A percentile compares a stretch with the other conserved stretches of the same genome.
phyloP scores from a whole-genome alignment of 73 alveolate species.

The Breviolum minutum region DNA sequence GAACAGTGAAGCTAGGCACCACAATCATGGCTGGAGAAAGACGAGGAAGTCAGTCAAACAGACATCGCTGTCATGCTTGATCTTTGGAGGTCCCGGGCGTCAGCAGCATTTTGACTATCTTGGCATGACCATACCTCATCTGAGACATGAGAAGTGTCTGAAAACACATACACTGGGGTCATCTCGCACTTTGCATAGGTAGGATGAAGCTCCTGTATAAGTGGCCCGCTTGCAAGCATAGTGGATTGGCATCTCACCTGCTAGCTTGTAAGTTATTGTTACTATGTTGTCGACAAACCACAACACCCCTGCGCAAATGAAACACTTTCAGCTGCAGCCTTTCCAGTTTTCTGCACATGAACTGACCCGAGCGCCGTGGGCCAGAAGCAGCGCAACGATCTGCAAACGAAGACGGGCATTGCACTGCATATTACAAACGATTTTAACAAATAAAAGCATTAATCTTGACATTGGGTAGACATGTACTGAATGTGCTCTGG shows the following conservation, averaged over 20 bases:
- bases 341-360: slow-evolving; percentile 74
- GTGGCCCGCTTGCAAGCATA: slow-evolving; percentile 72
- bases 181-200: no score
- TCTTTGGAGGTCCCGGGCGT: not conserved
- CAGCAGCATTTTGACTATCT: slow-evolving; percentile 53
- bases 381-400: slow-evolving; percentile 88
- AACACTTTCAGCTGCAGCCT: not conserved
- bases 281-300: not conserved
- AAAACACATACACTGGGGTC: not conserved
- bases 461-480: not conserved
- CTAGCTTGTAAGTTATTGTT: no score
- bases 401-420: not conserved
- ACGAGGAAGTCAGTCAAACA: no score
- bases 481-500: not conserved
- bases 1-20: not conserved
- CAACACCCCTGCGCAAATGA: not conserved
- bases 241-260: slow-evolving; percentile 81
- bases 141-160: not conserved
- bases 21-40: no score
- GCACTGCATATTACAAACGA: not conserved
- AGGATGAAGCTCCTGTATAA: not conserved
- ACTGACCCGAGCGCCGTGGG: slow-evolving; percentile 61
- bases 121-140: slow-evolving; percentile 76
- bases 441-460: not conserved
- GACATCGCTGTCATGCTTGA: no score